These are phyloP conservation scores for Globisporangium spinosum DNA, from an alignment of 352 stramenopile species.

Conservation along the genomic window DNA sequence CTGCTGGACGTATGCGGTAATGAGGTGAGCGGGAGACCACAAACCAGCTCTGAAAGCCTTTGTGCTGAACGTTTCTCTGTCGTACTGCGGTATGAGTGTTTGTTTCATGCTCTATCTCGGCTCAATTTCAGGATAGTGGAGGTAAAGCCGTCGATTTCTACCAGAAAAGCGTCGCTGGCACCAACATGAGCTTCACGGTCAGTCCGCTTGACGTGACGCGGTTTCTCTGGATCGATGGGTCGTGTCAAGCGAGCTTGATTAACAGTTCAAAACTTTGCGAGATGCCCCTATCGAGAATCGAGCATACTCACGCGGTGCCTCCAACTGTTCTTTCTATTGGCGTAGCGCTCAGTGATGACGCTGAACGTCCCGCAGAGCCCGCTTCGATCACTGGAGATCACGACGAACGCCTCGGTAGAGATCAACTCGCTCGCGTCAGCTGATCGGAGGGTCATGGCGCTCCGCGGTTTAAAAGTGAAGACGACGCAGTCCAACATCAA, in stretches of 20 bases:
- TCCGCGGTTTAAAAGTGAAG: constrained; percentile 32
- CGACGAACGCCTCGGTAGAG: constrained; percentile 51
- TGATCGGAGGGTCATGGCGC: constrained; percentile 15
- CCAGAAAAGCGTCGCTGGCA: constrained; percentile 23
- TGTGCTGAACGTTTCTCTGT: background rate
- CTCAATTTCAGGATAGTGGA: constrained; percentile 19
- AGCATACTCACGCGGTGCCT: background rate
- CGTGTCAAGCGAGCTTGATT: constrained; percentile 44
- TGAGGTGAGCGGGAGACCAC: constrained; percentile 23
- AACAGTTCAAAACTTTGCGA: background rate
- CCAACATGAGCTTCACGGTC: constrained; percentile 24
- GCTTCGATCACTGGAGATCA: constrained; percentile 28
- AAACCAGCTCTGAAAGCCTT: background rate
- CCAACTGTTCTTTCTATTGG: too few relatives aligned
- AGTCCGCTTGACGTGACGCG: constrained; percentile 34
- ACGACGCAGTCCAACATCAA: constrained; percentile 53
- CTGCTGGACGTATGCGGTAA: constrained; percentile 43
- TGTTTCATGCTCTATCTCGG: background rate
- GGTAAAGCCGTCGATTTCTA: constrained; percentile 31
- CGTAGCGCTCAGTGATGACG: constrained; percentile 41
- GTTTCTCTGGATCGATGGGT: constrained; percentile 68
- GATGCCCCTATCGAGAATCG: background rate
- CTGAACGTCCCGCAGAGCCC: constrained; percentile 32
- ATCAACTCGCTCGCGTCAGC: constrained; percentile 28
- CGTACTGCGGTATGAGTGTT: background rate